Base-by-base conservation (phyloP, 2,329 filamentous ascomycete species). In the Arthrobotrys iridis region DNA sequence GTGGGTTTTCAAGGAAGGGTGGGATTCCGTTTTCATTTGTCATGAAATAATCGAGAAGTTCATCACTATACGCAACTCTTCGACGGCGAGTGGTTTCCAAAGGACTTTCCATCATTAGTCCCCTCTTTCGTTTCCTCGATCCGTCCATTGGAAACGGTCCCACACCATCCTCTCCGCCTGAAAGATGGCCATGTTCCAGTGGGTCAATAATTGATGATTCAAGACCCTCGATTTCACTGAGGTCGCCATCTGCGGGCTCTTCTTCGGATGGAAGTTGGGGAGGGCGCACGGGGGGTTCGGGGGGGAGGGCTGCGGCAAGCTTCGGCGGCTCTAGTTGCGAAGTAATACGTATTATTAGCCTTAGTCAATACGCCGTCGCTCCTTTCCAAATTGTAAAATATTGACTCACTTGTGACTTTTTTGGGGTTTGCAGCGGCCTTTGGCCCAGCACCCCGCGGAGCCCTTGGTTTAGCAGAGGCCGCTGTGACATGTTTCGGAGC, bases 31-130 rank as follows among this genome's bases (percentile, higher is more conserved):
- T 91, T 78, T 93, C 90, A 59, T 91, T 89, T 46, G 94, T 89
- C 83, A 98, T 90, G 80, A 98, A 99, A 83, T 98, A 99, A 82
- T 99, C 95, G 35, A 99, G 86, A 24, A 99, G 87, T 79, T 95
- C 92, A 78, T 99, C 95, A 13, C 93, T 92, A 83, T 97, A 99
- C 22, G 79, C 78, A 45, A 96, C 86, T 26, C 92, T 90, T 81
- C 98, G 93, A 78, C 95, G 90, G 81, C 93, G 91, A 77, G 96
- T 92, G 5, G 88, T 89, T 75, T 86, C 82, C 10, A 85, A 85
- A 82, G 87, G 83, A 10, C 77, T 77, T 30, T 82, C 88, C 80
- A 81, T 89, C 84, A 84, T 90, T 83, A 84, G 90, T 66, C 89
- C 87, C 20, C 92, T 87, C 84, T 96, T 96, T 75, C 93, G 88